These are phyloP conservation scores for Gossypium davidsonii DNA, from an alignment of 441 rosid genomes.

Conservation along the genomic window DNA sequence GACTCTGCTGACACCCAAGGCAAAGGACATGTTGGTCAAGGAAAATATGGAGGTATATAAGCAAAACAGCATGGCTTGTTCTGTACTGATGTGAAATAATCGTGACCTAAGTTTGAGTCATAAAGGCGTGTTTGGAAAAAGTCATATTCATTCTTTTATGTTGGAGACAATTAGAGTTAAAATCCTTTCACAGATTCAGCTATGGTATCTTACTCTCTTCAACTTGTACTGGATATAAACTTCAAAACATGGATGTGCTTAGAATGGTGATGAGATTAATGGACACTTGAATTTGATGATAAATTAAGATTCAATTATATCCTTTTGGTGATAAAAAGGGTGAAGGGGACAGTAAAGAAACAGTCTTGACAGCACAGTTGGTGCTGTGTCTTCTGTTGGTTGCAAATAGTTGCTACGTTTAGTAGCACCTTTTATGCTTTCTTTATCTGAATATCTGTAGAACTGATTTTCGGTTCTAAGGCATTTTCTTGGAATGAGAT, in stretches of 20 bases:
- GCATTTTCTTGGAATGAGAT: background rate
- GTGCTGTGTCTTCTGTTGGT: background rate
- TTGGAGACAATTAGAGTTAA: background rate
- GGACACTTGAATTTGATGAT: background rate
- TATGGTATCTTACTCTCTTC: background rate
- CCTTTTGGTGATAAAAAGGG: background rate
- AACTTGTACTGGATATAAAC: background rate
- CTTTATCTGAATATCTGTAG: background rate
- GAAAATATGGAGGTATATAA: conserved; percentile 21
- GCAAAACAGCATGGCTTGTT: background rate
- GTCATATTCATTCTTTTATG: background rate
- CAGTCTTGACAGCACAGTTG: background rate
- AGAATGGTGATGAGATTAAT: background rate
- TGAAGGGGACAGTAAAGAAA: background rate
- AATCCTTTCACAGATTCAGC: background rate
- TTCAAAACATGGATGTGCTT: background rate
- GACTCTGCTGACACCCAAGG: conserved; percentile 26
- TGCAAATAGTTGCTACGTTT: background rate
- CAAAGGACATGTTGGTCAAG: conserved; percentile 21
- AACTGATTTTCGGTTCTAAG: background rate
- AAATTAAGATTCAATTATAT: background rate
- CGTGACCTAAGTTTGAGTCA: background rate
- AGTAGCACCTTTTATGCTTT: background rate
- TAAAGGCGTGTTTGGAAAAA: background rate
- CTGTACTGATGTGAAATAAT: background rate